A percentile compares a stretch with the other conserved stretches of the same genome.
phyloP scores from a whole-genome alignment of 441 rosid species.

The Hura crepitans region DNA sequence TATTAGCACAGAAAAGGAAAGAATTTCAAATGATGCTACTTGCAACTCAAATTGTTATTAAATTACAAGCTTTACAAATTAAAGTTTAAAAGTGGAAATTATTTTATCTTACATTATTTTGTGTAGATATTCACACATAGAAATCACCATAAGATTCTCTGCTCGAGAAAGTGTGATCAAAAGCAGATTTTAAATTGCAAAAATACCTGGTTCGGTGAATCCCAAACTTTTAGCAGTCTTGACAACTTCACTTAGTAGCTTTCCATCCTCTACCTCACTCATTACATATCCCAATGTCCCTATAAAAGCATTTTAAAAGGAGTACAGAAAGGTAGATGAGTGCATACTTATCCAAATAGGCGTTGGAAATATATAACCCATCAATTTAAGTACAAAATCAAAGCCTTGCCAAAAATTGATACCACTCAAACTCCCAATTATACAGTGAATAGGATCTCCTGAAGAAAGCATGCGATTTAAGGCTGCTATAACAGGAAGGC shows the following conservation, averaged over 20 bases:
- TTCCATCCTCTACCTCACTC: slow-evolving; percentile 93
- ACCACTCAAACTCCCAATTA: slow-evolving; percentile 91
- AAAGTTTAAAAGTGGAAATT: neutral
- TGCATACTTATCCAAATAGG: neutral
- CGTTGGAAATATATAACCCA: slow-evolving; percentile 8
- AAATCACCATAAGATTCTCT: slow-evolving; percentile 11
- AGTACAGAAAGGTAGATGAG: slow-evolving; percentile 10
- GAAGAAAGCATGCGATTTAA: slow-evolving; percentile 73
- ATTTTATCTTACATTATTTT: neutral
- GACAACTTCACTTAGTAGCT: slow-evolving; percentile 83
- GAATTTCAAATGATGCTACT: neutral
- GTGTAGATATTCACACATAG: slow-evolving; percentile 5
- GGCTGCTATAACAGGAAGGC: slow-evolving; percentile 87
- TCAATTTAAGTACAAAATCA: slow-evolving; percentile 14
- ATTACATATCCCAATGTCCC: slow-evolving; percentile 94
- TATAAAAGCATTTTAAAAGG: slow-evolving; percentile 26
- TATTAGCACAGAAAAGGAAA: neutral
- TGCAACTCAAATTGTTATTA: neutral
- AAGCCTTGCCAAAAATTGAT: slow-evolving; percentile 22
- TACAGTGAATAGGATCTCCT: slow-evolving; percentile 65
- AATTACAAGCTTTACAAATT: neutral
- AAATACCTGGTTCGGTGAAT: slow-evolving; percentile 89
- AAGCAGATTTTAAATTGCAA: slow-evolving; percentile 18
- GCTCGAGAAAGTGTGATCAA: slow-evolving; percentile 16
- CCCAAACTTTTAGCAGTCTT: slow-evolving; percentile 70